These are phyloP conservation scores for Aspergillus quadricinctus DNA, from an alignment of 2,329 filamentous ascomycete species.

Conservation along the genomic window DNA sequence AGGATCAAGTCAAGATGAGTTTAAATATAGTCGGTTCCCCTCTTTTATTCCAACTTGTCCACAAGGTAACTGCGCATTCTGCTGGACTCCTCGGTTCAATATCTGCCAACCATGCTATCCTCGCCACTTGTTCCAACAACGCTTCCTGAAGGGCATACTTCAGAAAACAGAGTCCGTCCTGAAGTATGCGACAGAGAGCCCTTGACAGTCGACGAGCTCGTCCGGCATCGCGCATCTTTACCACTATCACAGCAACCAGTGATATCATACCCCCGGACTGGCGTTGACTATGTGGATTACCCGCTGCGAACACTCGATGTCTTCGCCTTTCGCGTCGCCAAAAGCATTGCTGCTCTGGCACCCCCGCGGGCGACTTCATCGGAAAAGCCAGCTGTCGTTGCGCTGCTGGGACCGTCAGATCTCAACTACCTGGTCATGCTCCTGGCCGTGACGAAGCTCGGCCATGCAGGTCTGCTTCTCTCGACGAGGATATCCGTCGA, in stretches of 20 bases:
- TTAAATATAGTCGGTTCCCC: neutral
- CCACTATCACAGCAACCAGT: constrained; percentile 32
- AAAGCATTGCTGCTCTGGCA: constrained; percentile 19
- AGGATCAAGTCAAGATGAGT: neutral
- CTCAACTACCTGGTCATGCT: constrained; percentile 53
- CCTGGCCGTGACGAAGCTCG: constrained; percentile 52
- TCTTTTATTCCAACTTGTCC: neutral
- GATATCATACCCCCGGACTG: constrained; percentile 43
- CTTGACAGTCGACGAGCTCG: constrained; percentile 37
- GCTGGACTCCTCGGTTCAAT: neutral
- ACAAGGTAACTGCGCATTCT: neutral
- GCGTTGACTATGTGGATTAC: constrained; percentile 46
- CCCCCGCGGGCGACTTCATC: constrained; percentile 21
- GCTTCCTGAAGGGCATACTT: constrained; percentile 3
- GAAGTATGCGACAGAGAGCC: constrained; percentile 8
- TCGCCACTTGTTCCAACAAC: constrained; percentile 6
- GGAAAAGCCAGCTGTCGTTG: constrained; percentile 39
- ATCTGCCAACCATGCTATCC: constrained; percentile 7
- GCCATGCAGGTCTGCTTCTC: constrained; percentile 52
- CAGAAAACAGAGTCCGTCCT: neutral
- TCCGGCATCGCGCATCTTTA: constrained; percentile 34
- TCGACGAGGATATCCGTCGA: constrained; percentile 51
- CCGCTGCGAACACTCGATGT: constrained; percentile 44
- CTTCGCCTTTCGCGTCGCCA: constrained; percentile 28
- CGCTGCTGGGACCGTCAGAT: constrained; percentile 50